These are phyloP conservation scores for Xylaria nigripes DNA, from an alignment of 495 filamentous ascomycete species.

Conservation along the genomic window DNA sequence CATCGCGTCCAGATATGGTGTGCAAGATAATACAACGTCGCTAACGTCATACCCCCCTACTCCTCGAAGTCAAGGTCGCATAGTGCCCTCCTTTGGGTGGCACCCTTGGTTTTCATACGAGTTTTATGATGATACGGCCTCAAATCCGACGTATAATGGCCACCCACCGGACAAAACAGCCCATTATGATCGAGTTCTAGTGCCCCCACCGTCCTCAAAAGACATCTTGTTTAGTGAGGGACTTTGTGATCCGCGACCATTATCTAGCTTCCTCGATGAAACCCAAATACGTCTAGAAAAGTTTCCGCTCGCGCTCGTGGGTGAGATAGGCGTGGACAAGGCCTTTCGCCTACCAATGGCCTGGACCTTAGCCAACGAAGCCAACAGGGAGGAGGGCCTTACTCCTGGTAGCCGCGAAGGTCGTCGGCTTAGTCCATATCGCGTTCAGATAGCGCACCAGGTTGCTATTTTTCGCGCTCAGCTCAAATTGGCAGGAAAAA, in stretches of 20 bases:
- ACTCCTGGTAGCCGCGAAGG: slow-evolving; percentile 84
- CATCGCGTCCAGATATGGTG: slow-evolving; percentile 45
- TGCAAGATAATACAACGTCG: slow-evolving; percentile 12
- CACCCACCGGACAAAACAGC: slow-evolving; percentile 41
- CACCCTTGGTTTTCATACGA: slow-evolving; percentile 98
- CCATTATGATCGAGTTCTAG: slow-evolving; percentile 68
- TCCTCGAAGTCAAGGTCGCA: slow-evolving; percentile 13
- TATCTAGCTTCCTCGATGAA: slow-evolving; percentile 58
- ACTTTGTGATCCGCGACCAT: slow-evolving; percentile 61
- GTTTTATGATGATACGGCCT: slow-evolving; percentile 55
- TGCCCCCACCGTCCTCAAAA: slow-evolving; percentile 40
- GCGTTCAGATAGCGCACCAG: slow-evolving; percentile 74
- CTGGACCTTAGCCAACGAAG: slow-evolving; percentile 36
- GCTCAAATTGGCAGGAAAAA: slow-evolving; percentile 73
- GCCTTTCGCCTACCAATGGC: slow-evolving; percentile 70
- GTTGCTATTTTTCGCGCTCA: slow-evolving; percentile 67
- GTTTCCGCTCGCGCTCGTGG: slow-evolving; percentile 66
- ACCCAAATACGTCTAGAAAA: slow-evolving; percentile 53
- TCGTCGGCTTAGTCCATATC: slow-evolving; percentile 59
- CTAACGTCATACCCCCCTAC: slow-evolving; percentile 4
- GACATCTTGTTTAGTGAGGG: slow-evolving; percentile 54
- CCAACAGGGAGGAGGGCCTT: slow-evolving; percentile 39
- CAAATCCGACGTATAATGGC: slow-evolving; percentile 31
- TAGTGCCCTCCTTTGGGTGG: slow-evolving; percentile 92
- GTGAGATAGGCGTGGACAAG: slow-evolving; percentile 84